A percentile compares a stretch with the other conserved stretches of the same genome.
Evolutionary conservation across 1,284 basidiomycete genomes (phyloP).

Genomic region (Phaffia rhodozyma): DNA sequence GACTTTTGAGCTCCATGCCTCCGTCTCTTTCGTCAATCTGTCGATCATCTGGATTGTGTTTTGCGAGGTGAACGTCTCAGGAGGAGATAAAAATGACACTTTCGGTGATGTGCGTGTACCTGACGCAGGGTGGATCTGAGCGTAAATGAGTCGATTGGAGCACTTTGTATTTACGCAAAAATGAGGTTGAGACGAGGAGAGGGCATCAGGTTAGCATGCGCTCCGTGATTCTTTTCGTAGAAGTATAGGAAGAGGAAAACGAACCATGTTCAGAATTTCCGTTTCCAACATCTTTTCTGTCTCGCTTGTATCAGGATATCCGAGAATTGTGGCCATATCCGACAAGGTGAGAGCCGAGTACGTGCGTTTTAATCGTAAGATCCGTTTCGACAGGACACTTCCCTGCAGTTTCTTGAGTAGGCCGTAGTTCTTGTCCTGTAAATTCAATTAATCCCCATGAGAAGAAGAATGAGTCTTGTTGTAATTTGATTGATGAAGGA

Average conservation of each 20-base stretch:
- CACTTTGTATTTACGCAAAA: neutral
- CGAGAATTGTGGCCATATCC: constrained; percentile 40
- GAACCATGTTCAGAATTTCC: neutral
- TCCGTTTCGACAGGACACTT: constrained; percentile 55
- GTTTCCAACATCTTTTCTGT: neutral
- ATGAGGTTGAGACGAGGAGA: neutral
- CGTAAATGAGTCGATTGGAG: neutral
- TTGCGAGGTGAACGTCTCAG: neutral
- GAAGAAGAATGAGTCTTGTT: constrained; percentile 18
- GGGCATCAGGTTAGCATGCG: neutral
- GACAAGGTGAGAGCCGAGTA: constrained; percentile 59
- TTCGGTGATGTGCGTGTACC: neutral
- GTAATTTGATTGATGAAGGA: no score
- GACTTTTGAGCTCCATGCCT: no score
- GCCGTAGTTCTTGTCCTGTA: constrained; percentile 57
- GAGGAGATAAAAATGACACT: neutral
- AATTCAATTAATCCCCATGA: constrained; percentile 11
- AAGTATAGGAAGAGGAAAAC: neutral
- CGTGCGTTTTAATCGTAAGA: constrained; percentile 62
- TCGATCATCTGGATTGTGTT: neutral
- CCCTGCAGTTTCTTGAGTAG: constrained; percentile 52
- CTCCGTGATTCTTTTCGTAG: neutral
- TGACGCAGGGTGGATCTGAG: neutral
- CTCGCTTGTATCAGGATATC: neutral
- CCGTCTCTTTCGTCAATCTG: no score